Evolutionary conservation across 805 yeast species (phyloP).

Genomic region (Lachancea lanzarotensis): DNA sequence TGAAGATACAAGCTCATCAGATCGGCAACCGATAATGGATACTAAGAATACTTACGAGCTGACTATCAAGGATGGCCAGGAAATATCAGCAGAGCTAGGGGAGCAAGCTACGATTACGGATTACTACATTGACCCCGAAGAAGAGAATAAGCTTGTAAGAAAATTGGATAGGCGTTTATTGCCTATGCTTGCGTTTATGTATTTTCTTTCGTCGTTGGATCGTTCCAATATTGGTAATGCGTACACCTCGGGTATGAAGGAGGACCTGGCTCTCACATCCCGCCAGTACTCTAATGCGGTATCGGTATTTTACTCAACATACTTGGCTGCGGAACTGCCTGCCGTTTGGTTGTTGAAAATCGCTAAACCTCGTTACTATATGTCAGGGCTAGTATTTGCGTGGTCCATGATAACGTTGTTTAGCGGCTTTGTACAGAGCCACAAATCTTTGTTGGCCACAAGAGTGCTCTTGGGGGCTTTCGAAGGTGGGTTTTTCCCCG

Average conservation of each 20-base stretch:
- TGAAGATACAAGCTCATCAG: too few species aligned
- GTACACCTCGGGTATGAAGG: slow-evolving; percentile 51
- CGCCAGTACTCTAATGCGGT: slow-evolving; percentile 34
- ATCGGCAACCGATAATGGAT: too few species aligned
- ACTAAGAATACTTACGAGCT: too few species aligned
- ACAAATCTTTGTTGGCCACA: slow-evolving; percentile 33
- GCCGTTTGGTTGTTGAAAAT: slow-evolving; percentile 28
- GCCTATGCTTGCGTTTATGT: slow-evolving; percentile 31
- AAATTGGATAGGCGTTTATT: slow-evolving; percentile 30
- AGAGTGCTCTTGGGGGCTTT: slow-evolving; percentile 40
- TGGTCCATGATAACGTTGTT: slow-evolving; percentile 35
- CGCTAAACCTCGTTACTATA: slow-evolving; percentile 22
- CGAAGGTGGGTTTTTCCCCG: slow-evolving; percentile 40
- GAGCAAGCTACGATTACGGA: slow-evolving; percentile 6
- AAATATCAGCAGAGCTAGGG: slow-evolving; percentile 4
- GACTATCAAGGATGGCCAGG: not conserved
- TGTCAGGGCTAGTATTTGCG: slow-evolving; percentile 20
- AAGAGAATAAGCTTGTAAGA: slow-evolving; percentile 20
- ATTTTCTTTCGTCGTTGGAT: slow-evolving; percentile 41
- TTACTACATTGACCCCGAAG: slow-evolving; percentile 11
- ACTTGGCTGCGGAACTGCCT: slow-evolving; percentile 32
- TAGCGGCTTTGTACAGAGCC: slow-evolving; percentile 29
- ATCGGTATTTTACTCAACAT: slow-evolving; percentile 35
- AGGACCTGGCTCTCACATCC: slow-evolving; percentile 44
- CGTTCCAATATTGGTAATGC: slow-evolving; percentile 54